Evolutionary conservation across 495 filamentous ascomycete species (phyloP), one percentile per base, ranked within the genome.

Genomic region (Aspergillus steynii): DNA sequence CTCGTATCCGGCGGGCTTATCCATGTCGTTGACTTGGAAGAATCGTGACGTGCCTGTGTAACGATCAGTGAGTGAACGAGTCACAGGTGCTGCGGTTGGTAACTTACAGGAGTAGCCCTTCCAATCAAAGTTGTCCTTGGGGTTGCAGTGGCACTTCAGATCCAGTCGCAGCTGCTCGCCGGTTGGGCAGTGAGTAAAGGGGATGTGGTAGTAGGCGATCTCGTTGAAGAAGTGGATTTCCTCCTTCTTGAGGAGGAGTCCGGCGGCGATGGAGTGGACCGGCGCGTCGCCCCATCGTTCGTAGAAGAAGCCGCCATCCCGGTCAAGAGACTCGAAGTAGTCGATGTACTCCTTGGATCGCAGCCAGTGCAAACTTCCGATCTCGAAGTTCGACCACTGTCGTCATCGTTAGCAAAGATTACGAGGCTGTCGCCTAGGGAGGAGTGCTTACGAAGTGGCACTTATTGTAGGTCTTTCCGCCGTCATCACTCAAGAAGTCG

Each of bases 211-310:
- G 76, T 99, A 99, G 59, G 90, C 95, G 65, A 99, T 98, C 68
- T 99, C 95, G 70, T 99, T 91, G 82, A 96, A 99, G 81, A 99
- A 99, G 68, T 98, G 94, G 63, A 99, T 88, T 70, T 99, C 84
- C 58, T 96, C 90, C 78, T 96, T 97, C 68, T 87, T 85, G 62
- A 99, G 80, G 72, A 97, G 82, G 3, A 97, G 74, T 14, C 82
- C 86, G 4, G 95, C 95, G 1, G 91, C 95, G 66, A 99, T 97
- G n/a, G 92, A 96, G 77, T 96, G 92, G 32, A 96, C 89, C 0
- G 92, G 92, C 4, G 92, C 92, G 76, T 96, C 92, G 32, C 92
- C 92, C 92, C 92, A 96, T 64, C 92, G 85, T 65, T 96, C 92
- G 65, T 96, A 96, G 79, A 95, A 96, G 81, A 96, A 96, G 27